These are phyloP conservation scores for Aspergillus saccharolyticus DNA, from an alignment of 495 filamentous ascomycete species.

Conservation along the genomic window DNA sequence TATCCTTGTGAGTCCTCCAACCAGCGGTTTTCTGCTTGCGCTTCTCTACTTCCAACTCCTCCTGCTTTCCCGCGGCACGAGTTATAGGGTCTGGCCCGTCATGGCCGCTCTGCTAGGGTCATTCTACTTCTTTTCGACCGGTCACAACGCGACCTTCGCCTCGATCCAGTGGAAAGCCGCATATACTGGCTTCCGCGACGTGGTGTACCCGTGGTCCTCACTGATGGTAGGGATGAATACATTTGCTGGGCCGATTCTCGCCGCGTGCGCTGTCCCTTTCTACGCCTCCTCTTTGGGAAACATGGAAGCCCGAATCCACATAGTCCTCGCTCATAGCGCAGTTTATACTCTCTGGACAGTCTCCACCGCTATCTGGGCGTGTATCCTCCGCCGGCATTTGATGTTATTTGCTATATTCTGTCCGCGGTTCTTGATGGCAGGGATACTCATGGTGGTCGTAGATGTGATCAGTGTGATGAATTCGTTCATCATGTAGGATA, in stretches of 20 bases:
- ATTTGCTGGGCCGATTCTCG: slow-evolving; percentile 82
- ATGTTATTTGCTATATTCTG: slow-evolving; percentile 93
- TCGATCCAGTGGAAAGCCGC: slow-evolving; percentile 92
- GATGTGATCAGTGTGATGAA: slow-evolving; percentile 38
- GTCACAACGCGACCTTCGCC: slow-evolving; percentile 81
- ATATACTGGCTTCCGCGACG: slow-evolving; percentile 74
- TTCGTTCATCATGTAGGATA: background rate
- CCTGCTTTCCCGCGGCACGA: slow-evolving; percentile 76
- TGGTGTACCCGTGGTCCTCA: slow-evolving; percentile 83
- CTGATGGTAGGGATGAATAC: slow-evolving; percentile 75
- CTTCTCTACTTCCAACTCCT: slow-evolving; percentile 77
- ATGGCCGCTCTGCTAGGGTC: slow-evolving; percentile 76
- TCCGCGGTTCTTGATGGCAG: slow-evolving; percentile 80
- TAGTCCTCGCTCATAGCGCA: slow-evolving; percentile 32
- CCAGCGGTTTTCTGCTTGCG: slow-evolving; percentile 36
- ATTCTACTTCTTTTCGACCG: slow-evolving; percentile 93
- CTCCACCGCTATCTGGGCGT: slow-evolving; percentile 77
- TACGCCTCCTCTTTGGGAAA: slow-evolving; percentile 18
- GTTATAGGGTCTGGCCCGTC: slow-evolving; percentile 71
- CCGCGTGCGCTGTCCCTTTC: slow-evolving; percentile 70
- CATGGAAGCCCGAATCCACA: background rate
- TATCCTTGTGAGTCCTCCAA: slow-evolving; percentile 3
- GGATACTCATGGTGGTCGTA: slow-evolving; percentile 60
- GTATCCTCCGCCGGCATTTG: slow-evolving; percentile 75
- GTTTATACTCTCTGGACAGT: slow-evolving; percentile 6